Conservation (phyloP, 192 early-diverging fungal genomes). For the Coemansia sp. region DNA sequence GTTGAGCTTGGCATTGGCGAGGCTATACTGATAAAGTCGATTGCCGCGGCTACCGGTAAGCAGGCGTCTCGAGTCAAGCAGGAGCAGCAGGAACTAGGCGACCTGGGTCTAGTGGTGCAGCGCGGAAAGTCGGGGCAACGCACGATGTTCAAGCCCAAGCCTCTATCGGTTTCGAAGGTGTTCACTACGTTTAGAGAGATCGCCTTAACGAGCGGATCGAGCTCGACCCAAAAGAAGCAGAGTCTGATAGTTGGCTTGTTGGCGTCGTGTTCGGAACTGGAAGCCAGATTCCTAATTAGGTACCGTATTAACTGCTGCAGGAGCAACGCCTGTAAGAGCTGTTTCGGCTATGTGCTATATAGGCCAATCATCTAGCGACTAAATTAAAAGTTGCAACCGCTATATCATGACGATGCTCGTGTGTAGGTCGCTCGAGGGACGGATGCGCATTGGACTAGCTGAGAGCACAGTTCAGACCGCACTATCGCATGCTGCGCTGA, state of each 20-base stretch:
- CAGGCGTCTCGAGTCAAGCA: slow-evolving; percentile 73
- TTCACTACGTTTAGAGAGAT: slow-evolving; percentile 88
- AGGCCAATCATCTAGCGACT: background rate
- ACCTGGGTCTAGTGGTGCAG: slow-evolving; percentile 89
- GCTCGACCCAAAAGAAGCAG: slow-evolving; percentile 65
- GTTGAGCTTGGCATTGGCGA: slow-evolving; percentile 97
- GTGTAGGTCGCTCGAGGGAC: slow-evolving; percentile 70
- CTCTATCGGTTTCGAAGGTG: slow-evolving; percentile 76
- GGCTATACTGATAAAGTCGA: slow-evolving; percentile 88
- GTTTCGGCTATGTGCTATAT: background rate
- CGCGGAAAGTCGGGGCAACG: slow-evolving; percentile 83
- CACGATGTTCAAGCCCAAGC: slow-evolving; percentile 81
- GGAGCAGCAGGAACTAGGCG: slow-evolving; percentile 77
- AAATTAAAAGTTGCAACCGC: background rate
- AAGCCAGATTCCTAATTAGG: slow-evolving; percentile 88
- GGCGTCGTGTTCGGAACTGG: slow-evolving; percentile 71
- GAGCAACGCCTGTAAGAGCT: background rate
- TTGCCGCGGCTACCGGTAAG: slow-evolving; percentile 86
- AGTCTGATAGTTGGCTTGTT: slow-evolving; percentile 76
- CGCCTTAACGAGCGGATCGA: slow-evolving; percentile 73
- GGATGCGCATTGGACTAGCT: slow-evolving; percentile 94
- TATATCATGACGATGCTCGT: background rate
- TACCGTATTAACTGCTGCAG: slow-evolving; percentile 17
- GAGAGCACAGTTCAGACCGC: slow-evolving; percentile 89
- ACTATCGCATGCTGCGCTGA: slow-evolving; percentile 81